Evolutionary conservation across 2,329 filamentous ascomycete genomes (phyloP), one percentile per base, ranked within the genome.

Genomic region (Phialophora chinensis): DNA sequence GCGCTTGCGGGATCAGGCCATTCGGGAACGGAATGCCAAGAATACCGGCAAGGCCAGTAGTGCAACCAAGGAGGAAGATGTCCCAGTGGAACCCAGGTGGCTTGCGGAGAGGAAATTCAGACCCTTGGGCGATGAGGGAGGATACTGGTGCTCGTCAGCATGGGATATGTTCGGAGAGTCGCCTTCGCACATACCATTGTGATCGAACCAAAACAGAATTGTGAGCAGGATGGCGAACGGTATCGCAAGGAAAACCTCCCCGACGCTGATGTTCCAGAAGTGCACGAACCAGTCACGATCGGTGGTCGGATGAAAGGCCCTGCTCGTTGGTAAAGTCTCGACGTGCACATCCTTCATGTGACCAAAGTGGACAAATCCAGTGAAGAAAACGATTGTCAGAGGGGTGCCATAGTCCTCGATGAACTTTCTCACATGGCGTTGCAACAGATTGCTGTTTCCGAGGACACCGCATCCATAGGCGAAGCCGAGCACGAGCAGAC

Each of bases 361-460:
- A 7, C 92, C 92, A 69, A 96, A 87, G 77, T 95, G 91, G 1
- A 95, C 90, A 73, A 96, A 96, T 0, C 92, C 92, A 0, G 92
- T 93, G 77, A 96, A 96, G 82, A 96, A 96, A 67, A 96, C 81
- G 62, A 93, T 86, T 0, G 90, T 92, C 67, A 94, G 80, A 0
- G 92, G 92, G 0, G 92, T 96, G 60, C 92, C 92, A 75, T 96
- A 96, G 77, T 96, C 92, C 75, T 95, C 92, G 70, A 96, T 84
- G 73, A 96, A 96, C 69, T 93, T 88, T 23, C 92, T 86, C 8
- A 95, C 80, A 44, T 88, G 87, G 65, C 93, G 88, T 20, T 87
- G 85, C 76, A 96, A 94, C 1, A 96, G 82, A 58, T 85, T 85
- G 73, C 90, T 89, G 20, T 83, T 82, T 29, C 92, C 92, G 12